Conservation (phyloP, 441 rosid species). For the Dalechampia spathulata region DNA sequence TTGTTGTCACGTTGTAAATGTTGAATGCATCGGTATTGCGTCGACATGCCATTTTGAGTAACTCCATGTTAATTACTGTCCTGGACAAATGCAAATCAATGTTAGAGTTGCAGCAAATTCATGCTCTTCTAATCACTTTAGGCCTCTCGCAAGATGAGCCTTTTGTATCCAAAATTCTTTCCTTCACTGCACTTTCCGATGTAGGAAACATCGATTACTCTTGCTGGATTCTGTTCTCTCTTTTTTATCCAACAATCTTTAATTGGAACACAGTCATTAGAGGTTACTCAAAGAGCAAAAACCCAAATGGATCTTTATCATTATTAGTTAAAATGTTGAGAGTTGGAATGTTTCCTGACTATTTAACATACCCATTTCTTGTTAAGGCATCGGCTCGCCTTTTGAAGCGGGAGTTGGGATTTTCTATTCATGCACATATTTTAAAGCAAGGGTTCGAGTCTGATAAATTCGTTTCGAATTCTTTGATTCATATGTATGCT, state of each 20-base stretch:
- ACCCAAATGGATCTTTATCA: constrained; percentile 40
- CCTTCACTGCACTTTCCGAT: constrained; percentile 47
- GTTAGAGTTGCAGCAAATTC: constrained; percentile 42
- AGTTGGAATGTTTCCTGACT: constrained; percentile 40
- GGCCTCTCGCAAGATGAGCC: constrained; percentile 45
- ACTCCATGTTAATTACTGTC: constrained; percentile 19
- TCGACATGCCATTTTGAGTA: constrained; percentile 12
- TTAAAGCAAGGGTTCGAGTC: constrained; percentile 40
- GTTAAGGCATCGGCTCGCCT: constrained; percentile 54
- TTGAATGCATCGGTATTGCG: constrained; percentile 25
- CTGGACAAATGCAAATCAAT: constrained; percentile 49
- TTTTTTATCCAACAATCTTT: constrained; percentile 33
- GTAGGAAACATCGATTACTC: constrained; percentile 41
- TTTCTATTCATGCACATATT: constrained; percentile 37
- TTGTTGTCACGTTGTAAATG: no score
- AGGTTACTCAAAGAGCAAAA: constrained; percentile 48
- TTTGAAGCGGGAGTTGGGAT: constrained; percentile 30
- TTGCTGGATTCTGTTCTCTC: constrained; percentile 29
- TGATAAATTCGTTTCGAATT: constrained; percentile 56
- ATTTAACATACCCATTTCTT: constrained; percentile 68
- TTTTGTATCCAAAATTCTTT: constrained; percentile 36
- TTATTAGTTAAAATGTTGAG: constrained; percentile 48
- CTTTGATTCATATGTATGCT: constrained; percentile 59
- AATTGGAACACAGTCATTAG: constrained; percentile 56
- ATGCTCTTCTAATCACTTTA: constrained; percentile 39